Evolutionary conservation across 179 eudicot species (phyloP).

Genomic region (Nepenthes alata): DNA sequence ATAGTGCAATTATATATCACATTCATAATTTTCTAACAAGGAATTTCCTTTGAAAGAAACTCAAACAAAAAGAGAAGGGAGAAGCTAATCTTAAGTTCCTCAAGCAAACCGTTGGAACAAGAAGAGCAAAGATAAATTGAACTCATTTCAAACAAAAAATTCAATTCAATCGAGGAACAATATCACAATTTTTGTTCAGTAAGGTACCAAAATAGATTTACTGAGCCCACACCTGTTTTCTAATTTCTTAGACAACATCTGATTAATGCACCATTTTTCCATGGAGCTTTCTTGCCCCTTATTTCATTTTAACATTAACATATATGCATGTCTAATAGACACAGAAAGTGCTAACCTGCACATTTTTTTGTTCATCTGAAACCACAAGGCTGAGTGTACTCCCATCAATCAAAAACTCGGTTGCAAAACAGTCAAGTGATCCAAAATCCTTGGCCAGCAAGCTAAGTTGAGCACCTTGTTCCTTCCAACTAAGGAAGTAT

Average conservation of each 20-base stretch:
- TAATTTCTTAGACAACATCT: too few relatives aligned
- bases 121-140: not conserved
- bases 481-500: conserved; percentile 94
- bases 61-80: too few relatives aligned
- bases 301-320: too few relatives aligned
- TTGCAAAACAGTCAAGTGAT: conserved; percentile 85
- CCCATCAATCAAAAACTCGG: conserved; percentile 95
- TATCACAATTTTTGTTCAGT: not conserved
- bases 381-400: conserved; percentile 90
- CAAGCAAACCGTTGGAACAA: not conserved
- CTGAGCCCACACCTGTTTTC: too few relatives aligned
- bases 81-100: not conserved
- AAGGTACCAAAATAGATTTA: too few relatives aligned
- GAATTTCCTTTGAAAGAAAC: too few relatives aligned
- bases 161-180: not conserved
- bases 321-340: not conserved
- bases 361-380: conserved; percentile 88
- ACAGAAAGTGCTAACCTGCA: conserved; percentile 47
- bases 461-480: conserved; percentile 84
- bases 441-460: conserved; percentile 93
- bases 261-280: too few relatives aligned
- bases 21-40: too few relatives aligned
- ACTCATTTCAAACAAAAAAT: not conserved
- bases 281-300: too few relatives aligned
- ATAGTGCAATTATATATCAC: too few relatives aligned